These are phyloP conservation scores for Peronosclerospora sorghi DNA, from an alignment of 352 stramenopile species.

Conservation along the genomic window DNA sequence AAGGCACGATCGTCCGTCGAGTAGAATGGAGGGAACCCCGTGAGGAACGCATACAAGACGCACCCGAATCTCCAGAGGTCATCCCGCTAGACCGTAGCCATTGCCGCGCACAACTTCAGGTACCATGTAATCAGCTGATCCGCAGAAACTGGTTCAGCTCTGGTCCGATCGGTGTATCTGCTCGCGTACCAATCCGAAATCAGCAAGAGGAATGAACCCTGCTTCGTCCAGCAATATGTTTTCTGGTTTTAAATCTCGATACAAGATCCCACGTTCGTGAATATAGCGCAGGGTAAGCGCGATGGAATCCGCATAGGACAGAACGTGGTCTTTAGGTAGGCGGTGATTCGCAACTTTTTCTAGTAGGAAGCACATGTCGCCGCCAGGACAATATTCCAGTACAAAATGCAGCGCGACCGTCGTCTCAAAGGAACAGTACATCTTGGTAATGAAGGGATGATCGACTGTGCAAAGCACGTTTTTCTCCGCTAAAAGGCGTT, in stretches of 20 bases:
- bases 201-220: conserved; percentile 82
- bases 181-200: conserved; percentile 76
- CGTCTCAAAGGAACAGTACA: no score
- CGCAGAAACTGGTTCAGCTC: conserved; percentile 74
- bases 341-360: no score
- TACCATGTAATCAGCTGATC: conserved; percentile 76
- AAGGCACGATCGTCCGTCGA: conserved; percentile 67
- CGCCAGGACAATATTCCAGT: no score
- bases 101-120: no score
- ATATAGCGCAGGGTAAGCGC: conserved; percentile 88
- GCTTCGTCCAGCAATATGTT: no score
- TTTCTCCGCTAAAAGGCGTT: no score
- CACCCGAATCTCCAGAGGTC: conserved; percentile 87
- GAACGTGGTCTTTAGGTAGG: conserved; percentile 85
- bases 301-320: conserved; percentile 97
- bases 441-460: conserved; percentile 97
- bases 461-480: no score
- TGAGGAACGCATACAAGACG: conserved; percentile 77
- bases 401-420: no score
- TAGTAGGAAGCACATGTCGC: no score
- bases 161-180: no score
- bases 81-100: conserved; percentile 61
- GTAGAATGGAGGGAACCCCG: conserved; percentile 89
- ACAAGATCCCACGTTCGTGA: no score
- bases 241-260: no score